phyloP scores from a whole-genome alignment of 2,329 filamentous ascomycete species.

The Ceratocystis colombiana region DNA sequence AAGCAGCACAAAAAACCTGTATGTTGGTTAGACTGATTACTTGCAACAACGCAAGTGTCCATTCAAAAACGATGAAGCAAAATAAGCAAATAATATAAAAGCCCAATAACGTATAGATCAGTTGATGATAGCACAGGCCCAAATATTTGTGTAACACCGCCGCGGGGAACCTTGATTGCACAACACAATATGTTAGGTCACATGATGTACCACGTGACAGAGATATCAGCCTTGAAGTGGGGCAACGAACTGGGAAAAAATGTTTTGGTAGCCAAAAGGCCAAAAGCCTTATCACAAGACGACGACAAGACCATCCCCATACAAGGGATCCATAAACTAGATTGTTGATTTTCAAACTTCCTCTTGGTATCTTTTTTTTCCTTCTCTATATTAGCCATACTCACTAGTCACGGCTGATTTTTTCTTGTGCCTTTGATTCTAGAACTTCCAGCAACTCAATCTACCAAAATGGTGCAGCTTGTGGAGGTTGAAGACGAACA shows the following conservation, averaged over 20 bases:
- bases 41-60: background rate
- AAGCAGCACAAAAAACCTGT: background rate
- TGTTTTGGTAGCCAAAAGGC: slow-evolving; percentile 4
- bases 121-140: background rate
- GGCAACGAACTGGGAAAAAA: slow-evolving; percentile 10
- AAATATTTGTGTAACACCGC: background rate
- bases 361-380: slow-evolving; percentile 19
- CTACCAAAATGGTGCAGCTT: slow-evolving; percentile 76
- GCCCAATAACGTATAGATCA: background rate
- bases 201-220: background rate
- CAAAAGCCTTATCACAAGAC: slow-evolving; percentile 5
- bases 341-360: background rate
- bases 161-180: too few species aligned
- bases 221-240: background rate
- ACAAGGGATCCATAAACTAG: too few species aligned
- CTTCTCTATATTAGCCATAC: background rate
- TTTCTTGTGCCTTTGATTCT: background rate
- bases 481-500: slow-evolving; percentile 96
- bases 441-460: background rate
- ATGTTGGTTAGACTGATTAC: background rate
- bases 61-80: background rate
- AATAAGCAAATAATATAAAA: background rate
- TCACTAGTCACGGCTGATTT: background rate
- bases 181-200: background rate
- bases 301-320: background rate